Evolutionary conservation across 208 protist genomes (phyloP).

Genomic region (Trypanosoma grayi): DNA sequence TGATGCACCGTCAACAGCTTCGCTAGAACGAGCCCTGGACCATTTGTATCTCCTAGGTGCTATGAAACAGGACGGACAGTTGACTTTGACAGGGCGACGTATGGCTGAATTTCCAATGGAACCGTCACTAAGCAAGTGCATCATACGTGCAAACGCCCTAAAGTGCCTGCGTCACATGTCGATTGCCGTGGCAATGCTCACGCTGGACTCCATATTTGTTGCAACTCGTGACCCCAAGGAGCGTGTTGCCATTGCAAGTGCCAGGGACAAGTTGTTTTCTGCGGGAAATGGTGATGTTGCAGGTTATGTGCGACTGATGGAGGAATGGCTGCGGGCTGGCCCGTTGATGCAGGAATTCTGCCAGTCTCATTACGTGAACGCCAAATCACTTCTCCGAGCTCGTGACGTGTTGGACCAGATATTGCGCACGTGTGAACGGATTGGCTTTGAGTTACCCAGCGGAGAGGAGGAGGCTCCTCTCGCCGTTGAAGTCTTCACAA

Average conservation of each 20-base stretch:
- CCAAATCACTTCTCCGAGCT: slow-evolving; percentile 65
- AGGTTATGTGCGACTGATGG: slow-evolving; percentile 81
- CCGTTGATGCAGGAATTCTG: slow-evolving; percentile 75
- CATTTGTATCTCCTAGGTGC: slow-evolving; percentile 98
- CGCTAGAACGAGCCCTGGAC: slow-evolving; percentile 95
- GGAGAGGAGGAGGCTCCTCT: slow-evolving; percentile 11
- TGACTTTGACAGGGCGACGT: slow-evolving; percentile 95
- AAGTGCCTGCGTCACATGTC: slow-evolving; percentile 86
- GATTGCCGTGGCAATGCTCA: slow-evolving; percentile 89
- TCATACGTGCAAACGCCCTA: slow-evolving; percentile 69
- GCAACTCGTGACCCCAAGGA: slow-evolving; percentile 90
- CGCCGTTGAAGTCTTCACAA: slow-evolving; percentile 54
- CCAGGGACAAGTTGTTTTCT: slow-evolving; percentile 70
- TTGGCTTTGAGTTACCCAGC: slow-evolving; percentile 60
- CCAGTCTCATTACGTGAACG: slow-evolving; percentile 69
- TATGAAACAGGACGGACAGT: slow-evolving; percentile 96
- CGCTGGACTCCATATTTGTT: slow-evolving; percentile 95
- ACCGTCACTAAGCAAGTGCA: slow-evolving; percentile 95
- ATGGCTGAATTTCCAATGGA: slow-evolving; percentile 99
- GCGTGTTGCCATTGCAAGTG: slow-evolving; percentile 62
- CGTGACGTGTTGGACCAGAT: slow-evolving; percentile 89
- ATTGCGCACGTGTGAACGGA: slow-evolving; percentile 71
- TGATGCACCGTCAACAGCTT: slow-evolving; percentile 96
- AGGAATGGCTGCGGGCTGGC: slow-evolving; percentile 78
- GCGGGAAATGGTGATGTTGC: slow-evolving; percentile 82